A percentile compares a stretch with the other conserved stretches of the same genome.
Evolutionary conservation across 352 stramenopile species (phyloP).

Genomic region (Globisporangium apiculatum): DNA sequence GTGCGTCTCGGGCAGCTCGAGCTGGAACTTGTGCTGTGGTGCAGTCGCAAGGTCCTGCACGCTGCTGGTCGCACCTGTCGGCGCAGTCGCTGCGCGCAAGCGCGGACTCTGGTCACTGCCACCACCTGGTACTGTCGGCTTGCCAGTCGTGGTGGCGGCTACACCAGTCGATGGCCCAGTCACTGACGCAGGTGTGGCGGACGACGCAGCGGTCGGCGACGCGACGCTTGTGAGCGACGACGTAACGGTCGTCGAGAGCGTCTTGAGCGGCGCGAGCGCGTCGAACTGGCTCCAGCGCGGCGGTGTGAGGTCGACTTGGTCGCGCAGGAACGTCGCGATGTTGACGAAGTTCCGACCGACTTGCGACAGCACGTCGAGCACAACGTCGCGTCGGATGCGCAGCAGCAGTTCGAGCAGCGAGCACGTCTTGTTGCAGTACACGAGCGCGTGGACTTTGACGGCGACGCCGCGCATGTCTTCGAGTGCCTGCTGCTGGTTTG

Average conservation of each 20-base stretch:
- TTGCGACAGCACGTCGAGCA: conserved; percentile 78
- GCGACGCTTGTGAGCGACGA: conserved; percentile 23
- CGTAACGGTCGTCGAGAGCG: conserved; percentile 21
- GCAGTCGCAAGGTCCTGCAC: conserved; percentile 2
- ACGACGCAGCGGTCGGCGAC: conserved; percentile 1
- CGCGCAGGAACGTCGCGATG: conserved; percentile 73
- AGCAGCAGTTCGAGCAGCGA: conserved; percentile 64
- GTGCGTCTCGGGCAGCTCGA: conserved; percentile 39
- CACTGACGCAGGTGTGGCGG: conserved; percentile 3
- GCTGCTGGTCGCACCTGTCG: not conserved
- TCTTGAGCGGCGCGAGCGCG: conserved; percentile 53
- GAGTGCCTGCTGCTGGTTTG: conserved; percentile 31
- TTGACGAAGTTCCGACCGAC: conserved; percentile 84
- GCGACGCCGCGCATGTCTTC: conserved; percentile 85
- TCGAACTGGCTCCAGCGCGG: conserved; percentile 61
- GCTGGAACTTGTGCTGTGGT: conserved; percentile 24
- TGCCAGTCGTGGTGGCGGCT: not conserved
- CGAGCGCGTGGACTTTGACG: conserved; percentile 78
- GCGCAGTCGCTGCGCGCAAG: conserved; percentile 1
- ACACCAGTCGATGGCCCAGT: conserved; percentile 4
- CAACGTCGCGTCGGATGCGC: conserved; percentile 69
- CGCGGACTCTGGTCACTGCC: conserved; percentile 8
- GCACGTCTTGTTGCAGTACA: conserved; percentile 85
- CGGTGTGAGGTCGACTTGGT: conserved; percentile 59
- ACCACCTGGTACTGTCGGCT: conserved; percentile 4